phyloP scores from a whole-genome alignment of 2,329 filamentous ascomycete species.

The Plenodomus tracheiphilus region DNA sequence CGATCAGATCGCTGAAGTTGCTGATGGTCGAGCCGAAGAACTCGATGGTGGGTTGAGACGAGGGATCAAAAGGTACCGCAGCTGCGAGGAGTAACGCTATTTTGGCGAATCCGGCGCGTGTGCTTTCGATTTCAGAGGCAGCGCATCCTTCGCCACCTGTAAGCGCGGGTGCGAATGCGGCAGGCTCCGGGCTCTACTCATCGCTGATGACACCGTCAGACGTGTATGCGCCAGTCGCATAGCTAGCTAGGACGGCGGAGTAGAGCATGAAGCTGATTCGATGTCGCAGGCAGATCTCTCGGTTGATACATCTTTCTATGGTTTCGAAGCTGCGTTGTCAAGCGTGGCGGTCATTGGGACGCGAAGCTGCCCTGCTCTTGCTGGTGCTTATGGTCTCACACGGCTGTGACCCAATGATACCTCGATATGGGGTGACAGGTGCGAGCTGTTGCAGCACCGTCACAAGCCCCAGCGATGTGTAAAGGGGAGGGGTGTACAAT shows the following conservation, averaged over 20 bases:
- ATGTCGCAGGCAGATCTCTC: too few species aligned
- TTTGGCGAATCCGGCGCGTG: conserved; percentile 37
- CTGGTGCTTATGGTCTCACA: background rate
- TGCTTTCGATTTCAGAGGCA: conserved; percentile 26
- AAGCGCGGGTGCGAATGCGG: conserved; percentile 26
- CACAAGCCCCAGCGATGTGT: too few species aligned
- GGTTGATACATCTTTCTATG: background rate
- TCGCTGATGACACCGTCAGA: conserved; percentile 31
- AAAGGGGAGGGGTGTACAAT: background rate
- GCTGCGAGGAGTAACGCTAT: conserved; percentile 37
- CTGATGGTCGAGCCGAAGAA: conserved; percentile 32
- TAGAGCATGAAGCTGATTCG: background rate
- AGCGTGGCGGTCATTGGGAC: background rate
- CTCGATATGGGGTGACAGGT: too few species aligned
- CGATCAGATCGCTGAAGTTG: conserved; percentile 37
- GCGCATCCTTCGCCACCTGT: conserved; percentile 39
- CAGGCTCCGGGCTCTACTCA: conserved; percentile 14
- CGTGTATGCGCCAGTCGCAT: conserved; percentile 22
- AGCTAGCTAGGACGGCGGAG: background rate
- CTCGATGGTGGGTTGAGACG: conserved; percentile 27
- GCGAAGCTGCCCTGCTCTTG: background rate
- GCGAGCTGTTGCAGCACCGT: background rate
- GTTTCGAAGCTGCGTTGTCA: background rate
- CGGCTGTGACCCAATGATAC: too few species aligned
- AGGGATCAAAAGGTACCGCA: conserved; percentile 25